Base-by-base conservation (phyloP, 257 asterid genomes). In the Capsicum rhomboideum region DNA sequence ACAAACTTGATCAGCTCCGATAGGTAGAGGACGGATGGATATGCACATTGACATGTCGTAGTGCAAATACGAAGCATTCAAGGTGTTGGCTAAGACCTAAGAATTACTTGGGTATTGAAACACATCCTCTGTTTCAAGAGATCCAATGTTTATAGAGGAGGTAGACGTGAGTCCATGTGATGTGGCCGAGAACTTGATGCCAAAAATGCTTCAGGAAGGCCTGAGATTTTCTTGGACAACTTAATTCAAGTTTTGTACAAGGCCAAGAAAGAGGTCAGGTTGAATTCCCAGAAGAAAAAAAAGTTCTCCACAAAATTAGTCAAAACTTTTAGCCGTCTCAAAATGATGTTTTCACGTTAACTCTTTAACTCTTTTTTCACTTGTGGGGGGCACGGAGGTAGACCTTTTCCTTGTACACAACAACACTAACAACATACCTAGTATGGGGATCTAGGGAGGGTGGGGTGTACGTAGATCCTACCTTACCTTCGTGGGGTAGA, bases 111-210 rank as follows among this genome's bases (percentile, higher is more conserved):
- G 20, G 56, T 13, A 54, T 83, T 21, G 85, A 69, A 83, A 52
- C 82, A 18, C 85, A 69, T 34, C 26, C 54, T 50, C 12, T 53
- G 72, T 69, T 83, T 34, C 44, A 58, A 69, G 9, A 69, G 31
- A 82, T 82, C 68, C 14, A 82, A 21, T 2, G 7, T 42, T 68
- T 82, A 34, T 82, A 23, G 14, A 44, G 80, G 67, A 82, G 31
- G 80, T 54, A 49, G 44, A 83, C 6, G 50, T 68, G 17, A 83
- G 69, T 5, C 55, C 81, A 31, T 75, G 69, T 21, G 85, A 68
- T 83, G 69, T 69, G 29, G 71, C 81, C 0, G 85, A 82, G 58
- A 52, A 54, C 34, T 69, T 83, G 56, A 69, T 83, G 81, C 81
- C n/a, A 83, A 69, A 21, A 31, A 42, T 68, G 69, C 68, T 9